Conservation (phyloP, 164 flowering plant species). For the Umbilicus rupestris region DNA sequence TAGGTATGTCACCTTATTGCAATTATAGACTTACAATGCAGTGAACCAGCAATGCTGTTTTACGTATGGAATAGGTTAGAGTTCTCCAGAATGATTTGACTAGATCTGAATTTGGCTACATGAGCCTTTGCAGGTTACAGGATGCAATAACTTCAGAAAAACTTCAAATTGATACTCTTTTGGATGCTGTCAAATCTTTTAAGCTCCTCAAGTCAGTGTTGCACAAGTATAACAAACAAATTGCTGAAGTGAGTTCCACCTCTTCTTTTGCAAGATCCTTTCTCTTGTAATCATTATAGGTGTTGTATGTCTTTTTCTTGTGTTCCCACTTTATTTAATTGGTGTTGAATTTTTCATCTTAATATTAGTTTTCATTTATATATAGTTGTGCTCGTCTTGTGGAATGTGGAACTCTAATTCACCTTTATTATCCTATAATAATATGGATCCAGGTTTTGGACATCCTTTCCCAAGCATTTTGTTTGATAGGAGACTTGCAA, state of each 20-base stretch:
- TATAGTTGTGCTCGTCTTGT: background rate
- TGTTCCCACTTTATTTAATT: background rate
- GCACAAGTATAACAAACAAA: constrained; percentile 59
- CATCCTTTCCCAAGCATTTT: constrained; percentile 62
- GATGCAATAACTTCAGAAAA: constrained; percentile 26
- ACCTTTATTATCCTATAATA: background rate
- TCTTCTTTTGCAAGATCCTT: background rate
- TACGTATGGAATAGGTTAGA: background rate
- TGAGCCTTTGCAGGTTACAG: constrained; percentile 35
- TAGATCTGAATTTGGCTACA: background rate
- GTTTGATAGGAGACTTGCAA: constrained; percentile 43
- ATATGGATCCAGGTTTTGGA: constrained; percentile 52
- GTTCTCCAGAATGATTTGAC: background rate
- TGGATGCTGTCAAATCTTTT: constrained; percentile 39
- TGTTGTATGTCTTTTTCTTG: background rate
- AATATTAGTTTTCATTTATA: background rate
- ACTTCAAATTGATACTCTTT: constrained; percentile 20
- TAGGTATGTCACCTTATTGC: constrained; percentile 26
- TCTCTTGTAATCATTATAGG: background rate
- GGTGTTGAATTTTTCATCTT: background rate
- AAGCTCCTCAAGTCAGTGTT: constrained; percentile 32
- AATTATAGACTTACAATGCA: background rate
- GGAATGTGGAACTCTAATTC: background rate
- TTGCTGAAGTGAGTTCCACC: constrained; percentile 51
- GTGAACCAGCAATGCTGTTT: background rate